Conservation (phyloP, 208 protist genomes). For the Acanthamoeba sp. region DNA sequence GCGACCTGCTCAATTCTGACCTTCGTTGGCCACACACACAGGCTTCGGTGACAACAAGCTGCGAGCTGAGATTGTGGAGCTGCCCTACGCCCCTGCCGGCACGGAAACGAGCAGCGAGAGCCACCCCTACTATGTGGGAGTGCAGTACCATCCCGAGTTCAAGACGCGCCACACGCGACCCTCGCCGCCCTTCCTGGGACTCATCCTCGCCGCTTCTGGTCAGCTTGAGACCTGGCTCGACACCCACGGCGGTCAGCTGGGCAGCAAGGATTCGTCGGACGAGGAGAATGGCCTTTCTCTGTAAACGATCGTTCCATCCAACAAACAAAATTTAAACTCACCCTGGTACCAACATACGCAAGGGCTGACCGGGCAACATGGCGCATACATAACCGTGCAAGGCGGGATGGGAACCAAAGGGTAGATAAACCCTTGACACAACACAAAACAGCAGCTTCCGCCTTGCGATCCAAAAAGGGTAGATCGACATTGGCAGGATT, state of each 20-base stretch:
- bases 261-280: slow-evolving; percentile 13
- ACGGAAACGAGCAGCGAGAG: not conserved
- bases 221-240: slow-evolving; percentile 36
- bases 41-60: slow-evolving; percentile 91
- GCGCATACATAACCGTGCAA: too few relatives aligned
- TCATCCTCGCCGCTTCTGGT: slow-evolving; percentile 93
- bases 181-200: slow-evolving; percentile 97
- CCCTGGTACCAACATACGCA: too few relatives aligned
- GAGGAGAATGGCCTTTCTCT: not conserved
- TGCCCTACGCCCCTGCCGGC: slow-evolving; percentile 48
- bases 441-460: too few relatives aligned
- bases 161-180: slow-evolving; percentile 95
- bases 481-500: slow-evolving; percentile 81
- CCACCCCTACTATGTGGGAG: slow-evolving; percentile 93
- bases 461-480: too few relatives aligned
- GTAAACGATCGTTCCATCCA: not conserved
- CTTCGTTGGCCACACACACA: not conserved
- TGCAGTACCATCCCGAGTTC: slow-evolving; percentile 99
- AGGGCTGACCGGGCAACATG: too few relatives aligned
- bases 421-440: too few relatives aligned
- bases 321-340: too few relatives aligned
- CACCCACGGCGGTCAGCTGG: not conserved
- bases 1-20: not conserved
- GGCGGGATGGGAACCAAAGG: too few relatives aligned
- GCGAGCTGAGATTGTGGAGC: slow-evolving; percentile 94